Percentiles rank a stretch among this genome's conserved stretches.
Evolutionary conservation across 108 stramenopile genomes (phyloP).

Genomic region (Stephanodiscus triporus): DNA sequence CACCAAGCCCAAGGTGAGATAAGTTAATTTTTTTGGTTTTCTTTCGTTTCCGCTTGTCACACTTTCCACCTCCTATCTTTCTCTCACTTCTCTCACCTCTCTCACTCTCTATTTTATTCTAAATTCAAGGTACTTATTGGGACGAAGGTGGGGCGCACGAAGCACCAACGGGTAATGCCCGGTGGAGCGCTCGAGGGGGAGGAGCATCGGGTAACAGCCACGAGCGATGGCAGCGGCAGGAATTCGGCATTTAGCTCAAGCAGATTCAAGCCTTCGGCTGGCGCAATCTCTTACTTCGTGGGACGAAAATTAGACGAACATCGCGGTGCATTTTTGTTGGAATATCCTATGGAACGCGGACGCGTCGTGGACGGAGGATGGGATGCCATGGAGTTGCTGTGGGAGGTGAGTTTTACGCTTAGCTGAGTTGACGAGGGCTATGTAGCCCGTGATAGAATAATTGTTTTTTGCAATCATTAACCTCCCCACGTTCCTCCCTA

Average conservation of each 20-base stretch:
- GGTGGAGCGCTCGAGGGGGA: constrained; percentile 92
- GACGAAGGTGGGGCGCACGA: constrained; percentile 91
- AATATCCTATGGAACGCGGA: constrained; percentile 94
- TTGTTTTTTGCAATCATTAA: no score
- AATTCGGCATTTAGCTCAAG: constrained; percentile 11
- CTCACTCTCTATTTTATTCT: constrained; percentile 13
- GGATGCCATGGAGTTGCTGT: constrained; percentile 94
- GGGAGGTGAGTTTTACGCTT: constrained; percentile 74
- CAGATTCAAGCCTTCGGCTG: constrained; percentile 6
- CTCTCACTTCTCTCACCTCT: neutral
- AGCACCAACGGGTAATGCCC: constrained; percentile 95
- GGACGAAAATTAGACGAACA: constrained; percentile 93
- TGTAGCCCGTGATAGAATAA: no score
- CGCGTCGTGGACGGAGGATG: constrained; percentile 84
- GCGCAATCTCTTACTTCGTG: constrained; percentile 84
- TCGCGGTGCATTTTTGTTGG: constrained; percentile 89
- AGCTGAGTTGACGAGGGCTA: no score
- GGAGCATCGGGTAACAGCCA: constrained; percentile 49
- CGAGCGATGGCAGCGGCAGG: constrained; percentile 14
- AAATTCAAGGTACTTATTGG: constrained; percentile 75
- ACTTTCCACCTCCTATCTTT: neutral
- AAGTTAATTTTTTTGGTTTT: neutral
- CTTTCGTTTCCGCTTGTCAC: neutral
- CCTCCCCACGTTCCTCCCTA: no score
- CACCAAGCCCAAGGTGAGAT: constrained; percentile 89